Evolutionary conservation across 2,329 filamentous ascomycete genomes (phyloP).

Genomic region (Apiospora pterosperma): DNA sequence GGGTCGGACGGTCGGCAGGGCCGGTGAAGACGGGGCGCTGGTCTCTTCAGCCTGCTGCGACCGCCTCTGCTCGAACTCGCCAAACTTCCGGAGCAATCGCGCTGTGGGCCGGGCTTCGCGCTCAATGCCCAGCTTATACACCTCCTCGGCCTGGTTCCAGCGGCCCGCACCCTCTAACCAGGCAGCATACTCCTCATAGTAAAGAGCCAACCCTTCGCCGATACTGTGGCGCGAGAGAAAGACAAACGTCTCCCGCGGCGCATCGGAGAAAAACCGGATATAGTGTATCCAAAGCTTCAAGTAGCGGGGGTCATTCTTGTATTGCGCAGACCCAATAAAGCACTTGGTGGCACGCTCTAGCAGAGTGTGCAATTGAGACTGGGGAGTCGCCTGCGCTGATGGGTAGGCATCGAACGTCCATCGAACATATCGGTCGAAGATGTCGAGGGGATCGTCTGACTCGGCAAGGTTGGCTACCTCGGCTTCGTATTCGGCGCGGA

Average conservation of each 20-base stretch:
- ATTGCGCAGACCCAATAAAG: slow-evolving; percentile 80
- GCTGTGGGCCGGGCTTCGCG: slow-evolving; percentile 80
- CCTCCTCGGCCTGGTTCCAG: slow-evolving; percentile 90
- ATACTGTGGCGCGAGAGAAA: slow-evolving; percentile 87
- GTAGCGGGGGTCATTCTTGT: slow-evolving; percentile 94
- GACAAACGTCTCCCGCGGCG: slow-evolving; percentile 88
- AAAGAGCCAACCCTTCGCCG: slow-evolving; percentile 82
- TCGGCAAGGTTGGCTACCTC: slow-evolving; percentile 78
- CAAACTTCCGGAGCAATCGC: slow-evolving; percentile 82
- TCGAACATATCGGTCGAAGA: slow-evolving; percentile 94
- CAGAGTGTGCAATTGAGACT: slow-evolving; percentile 84
- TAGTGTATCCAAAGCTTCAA: slow-evolving; percentile 93
- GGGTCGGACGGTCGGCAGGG: slow-evolving; percentile 76
- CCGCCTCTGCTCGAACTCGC: slow-evolving; percentile 79
- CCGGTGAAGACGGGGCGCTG: slow-evolving; percentile 78
- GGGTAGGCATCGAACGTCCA: slow-evolving; percentile 97
- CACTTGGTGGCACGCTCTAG: slow-evolving; percentile 91
- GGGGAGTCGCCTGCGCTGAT: slow-evolving; percentile 83
- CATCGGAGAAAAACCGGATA: slow-evolving; percentile 86
- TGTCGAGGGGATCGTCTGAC: slow-evolving; percentile 89
- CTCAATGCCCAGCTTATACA: slow-evolving; percentile 87
- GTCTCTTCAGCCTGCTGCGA: slow-evolving; percentile 60
- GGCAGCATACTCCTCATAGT: slow-evolving; percentile 94
- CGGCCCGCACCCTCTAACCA: slow-evolving; percentile 84
- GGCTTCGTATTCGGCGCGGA: slow-evolving; percentile 79